phyloP scores from a whole-genome alignment of 1,284 basidiomycete genomes.

The Singerocomus inundabilis region DNA sequence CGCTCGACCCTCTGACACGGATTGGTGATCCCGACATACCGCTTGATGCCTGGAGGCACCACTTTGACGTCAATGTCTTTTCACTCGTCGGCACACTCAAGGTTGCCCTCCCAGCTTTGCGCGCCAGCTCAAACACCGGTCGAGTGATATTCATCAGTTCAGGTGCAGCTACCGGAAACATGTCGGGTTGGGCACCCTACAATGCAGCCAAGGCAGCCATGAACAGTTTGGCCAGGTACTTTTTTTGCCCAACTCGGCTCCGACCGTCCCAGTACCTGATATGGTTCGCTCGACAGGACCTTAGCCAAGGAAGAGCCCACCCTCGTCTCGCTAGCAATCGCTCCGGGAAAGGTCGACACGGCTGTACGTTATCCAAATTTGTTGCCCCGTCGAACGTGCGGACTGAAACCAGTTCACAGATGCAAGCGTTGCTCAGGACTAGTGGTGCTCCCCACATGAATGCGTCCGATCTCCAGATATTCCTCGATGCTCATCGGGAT shows the following conservation, averaged over 20 bases:
- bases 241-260: slow-evolving; percentile 10
- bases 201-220: slow-evolving; percentile 81
- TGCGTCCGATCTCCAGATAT: slow-evolving; percentile 50
- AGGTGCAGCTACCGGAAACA: slow-evolving; percentile 73
- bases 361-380: slow-evolving; percentile 39
- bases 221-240: slow-evolving; percentile 76
- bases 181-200: slow-evolving; percentile 74
- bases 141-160: slow-evolving; percentile 79
- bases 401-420: slow-evolving; percentile 42
- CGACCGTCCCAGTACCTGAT: neutral
- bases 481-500: slow-evolving; percentile 58
- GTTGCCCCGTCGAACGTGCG: slow-evolving; percentile 1
- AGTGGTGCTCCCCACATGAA: slow-evolving; percentile 50
- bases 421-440: slow-evolving; percentile 60
- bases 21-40: slow-evolving; percentile 38
- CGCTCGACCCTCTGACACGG: slow-evolving; percentile 52
- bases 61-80: slow-evolving; percentile 85
- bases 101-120: slow-evolving; percentile 64
- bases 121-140: slow-evolving; percentile 58
- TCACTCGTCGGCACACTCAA: slow-evolving; percentile 70
- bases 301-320: slow-evolving; percentile 77
- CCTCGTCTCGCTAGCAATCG: slow-evolving; percentile 72
- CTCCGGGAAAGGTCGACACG: slow-evolving; percentile 86
- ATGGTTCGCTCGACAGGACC: slow-evolving; percentile 52
- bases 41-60: slow-evolving; percentile 55